Evolutionary conservation across 1,284 basidiomycete species (phyloP).

Genomic region (Leccinum pachyderme): DNA sequence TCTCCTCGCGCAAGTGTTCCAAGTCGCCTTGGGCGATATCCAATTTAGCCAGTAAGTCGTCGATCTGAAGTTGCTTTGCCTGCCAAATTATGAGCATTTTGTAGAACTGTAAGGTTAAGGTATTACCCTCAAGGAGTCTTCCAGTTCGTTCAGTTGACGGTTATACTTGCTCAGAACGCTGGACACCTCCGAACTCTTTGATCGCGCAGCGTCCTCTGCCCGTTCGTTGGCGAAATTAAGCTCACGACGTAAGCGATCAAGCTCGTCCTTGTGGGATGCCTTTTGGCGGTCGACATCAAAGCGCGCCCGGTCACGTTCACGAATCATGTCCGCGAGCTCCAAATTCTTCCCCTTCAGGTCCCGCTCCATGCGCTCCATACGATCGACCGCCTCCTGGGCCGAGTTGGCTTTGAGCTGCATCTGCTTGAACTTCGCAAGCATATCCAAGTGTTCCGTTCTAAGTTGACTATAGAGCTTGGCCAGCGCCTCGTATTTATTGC

Average conservation of each 20-base stretch:
- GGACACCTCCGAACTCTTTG: slow-evolving; percentile 93
- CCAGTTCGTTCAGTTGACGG: slow-evolving; percentile 92
- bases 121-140: slow-evolving; percentile 87
- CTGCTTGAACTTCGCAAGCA: slow-evolving; percentile 96
- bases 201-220: slow-evolving; percentile 89
- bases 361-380: slow-evolving; percentile 98
- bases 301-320: slow-evolving; percentile 93
- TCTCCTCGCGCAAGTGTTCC: slow-evolving; percentile 86
- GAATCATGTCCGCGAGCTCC: slow-evolving; percentile 98
- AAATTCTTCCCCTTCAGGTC: slow-evolving; percentile 98
- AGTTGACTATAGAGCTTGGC: slow-evolving; percentile 99
- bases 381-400: slow-evolving; percentile 98
- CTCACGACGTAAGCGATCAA: slow-evolving; percentile 91
- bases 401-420: slow-evolving; percentile 98
- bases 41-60: slow-evolving; percentile 81
- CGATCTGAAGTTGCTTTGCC: slow-evolving; percentile 93
- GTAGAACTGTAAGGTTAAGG: neutral
- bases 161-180: slow-evolving; percentile 91
- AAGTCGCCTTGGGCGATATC: slow-evolving; percentile 75
- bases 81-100: slow-evolving; percentile 34
- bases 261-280: slow-evolving; percentile 92
- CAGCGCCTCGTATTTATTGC: slow-evolving; percentile 98
- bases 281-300: slow-evolving; percentile 98
- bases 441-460: slow-evolving; percentile 94
- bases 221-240: slow-evolving; percentile 97